phyloP scores from a whole-genome alignment of 306 rosid species.

The Pyrus bretschneideri region DNA sequence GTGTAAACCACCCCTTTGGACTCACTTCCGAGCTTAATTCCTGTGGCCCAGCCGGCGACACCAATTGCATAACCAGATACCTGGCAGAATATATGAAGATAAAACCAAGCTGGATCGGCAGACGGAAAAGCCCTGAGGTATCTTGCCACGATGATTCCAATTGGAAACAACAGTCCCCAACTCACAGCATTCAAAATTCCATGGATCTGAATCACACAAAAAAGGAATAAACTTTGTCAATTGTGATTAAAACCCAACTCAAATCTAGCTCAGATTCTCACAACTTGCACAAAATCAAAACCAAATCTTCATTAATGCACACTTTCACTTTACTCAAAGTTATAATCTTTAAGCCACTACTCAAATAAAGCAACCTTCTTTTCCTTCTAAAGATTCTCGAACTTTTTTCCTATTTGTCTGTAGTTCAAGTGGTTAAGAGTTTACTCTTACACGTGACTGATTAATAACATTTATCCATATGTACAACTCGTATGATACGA shows the following conservation, averaged over 20 bases:
- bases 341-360: background rate
- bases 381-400: background rate
- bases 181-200: conserved; percentile 74
- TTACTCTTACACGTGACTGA: background rate
- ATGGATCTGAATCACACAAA: conserved; percentile 45
- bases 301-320: background rate
- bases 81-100: conserved; percentile 67
- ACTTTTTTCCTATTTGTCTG: background rate
- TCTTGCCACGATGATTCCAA: conserved; percentile 74
- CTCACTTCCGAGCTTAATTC: conserved; percentile 72
- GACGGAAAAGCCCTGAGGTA: conserved; percentile 57
- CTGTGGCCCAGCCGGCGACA: conserved; percentile 91
- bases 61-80: conserved; percentile 71
- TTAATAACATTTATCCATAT: no score
- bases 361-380: background rate
- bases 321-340: background rate
- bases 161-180: conserved; percentile 88
- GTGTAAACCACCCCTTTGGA: conserved; percentile 30
- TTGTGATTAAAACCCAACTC: background rate
- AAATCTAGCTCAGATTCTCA: background rate
- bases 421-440: background rate
- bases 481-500: no score
- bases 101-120: conserved; percentile 92
- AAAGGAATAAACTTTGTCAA: background rate
- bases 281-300: background rate